These are phyloP conservation scores for Bocquillonia castaneifolia DNA, from an alignment of 441 rosid genomes.

Conservation along the genomic window DNA sequence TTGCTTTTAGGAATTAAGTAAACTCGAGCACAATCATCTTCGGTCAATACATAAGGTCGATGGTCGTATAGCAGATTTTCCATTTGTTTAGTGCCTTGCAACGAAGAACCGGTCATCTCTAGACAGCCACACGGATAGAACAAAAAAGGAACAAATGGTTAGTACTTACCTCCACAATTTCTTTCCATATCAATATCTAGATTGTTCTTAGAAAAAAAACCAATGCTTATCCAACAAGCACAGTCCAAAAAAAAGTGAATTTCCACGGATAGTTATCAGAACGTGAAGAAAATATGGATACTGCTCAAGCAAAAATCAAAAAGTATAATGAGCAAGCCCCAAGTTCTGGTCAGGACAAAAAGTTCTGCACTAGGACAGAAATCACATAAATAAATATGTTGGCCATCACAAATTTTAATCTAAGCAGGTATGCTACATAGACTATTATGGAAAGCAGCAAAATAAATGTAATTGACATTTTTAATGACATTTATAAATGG, in stretches of 20 bases:
- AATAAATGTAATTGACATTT: neutral
- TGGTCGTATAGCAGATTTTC: conserved; percentile 56
- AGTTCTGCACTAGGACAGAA: neutral
- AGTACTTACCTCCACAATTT: conserved; percentile 1
- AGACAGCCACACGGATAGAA: conserved; percentile 20
- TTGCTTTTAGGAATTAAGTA: conserved; percentile 78
- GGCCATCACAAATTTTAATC: neutral
- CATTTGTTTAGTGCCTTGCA: conserved; percentile 25
- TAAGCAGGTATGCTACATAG: neutral
- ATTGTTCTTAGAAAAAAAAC: neutral
- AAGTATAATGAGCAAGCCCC: neutral
- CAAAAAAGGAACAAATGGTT: neutral
- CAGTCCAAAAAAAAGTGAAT: neutral
- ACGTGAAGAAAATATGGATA: neutral
- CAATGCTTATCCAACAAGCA: neutral
- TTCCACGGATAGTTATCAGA: neutral
- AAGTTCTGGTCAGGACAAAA: neutral
- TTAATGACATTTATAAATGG: too few relatives aligned
- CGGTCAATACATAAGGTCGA: conserved; percentile 44
- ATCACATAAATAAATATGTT: neutral
- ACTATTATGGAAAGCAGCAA: neutral
- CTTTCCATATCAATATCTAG: neutral
- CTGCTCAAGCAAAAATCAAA: neutral
- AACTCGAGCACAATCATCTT: conserved; percentile 62
- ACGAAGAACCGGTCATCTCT: conserved; percentile 58